These are phyloP conservation scores for Exserohilum turcica DNA, from an alignment of 2,329 filamentous ascomycete species.

Conservation along the genomic window DNA sequence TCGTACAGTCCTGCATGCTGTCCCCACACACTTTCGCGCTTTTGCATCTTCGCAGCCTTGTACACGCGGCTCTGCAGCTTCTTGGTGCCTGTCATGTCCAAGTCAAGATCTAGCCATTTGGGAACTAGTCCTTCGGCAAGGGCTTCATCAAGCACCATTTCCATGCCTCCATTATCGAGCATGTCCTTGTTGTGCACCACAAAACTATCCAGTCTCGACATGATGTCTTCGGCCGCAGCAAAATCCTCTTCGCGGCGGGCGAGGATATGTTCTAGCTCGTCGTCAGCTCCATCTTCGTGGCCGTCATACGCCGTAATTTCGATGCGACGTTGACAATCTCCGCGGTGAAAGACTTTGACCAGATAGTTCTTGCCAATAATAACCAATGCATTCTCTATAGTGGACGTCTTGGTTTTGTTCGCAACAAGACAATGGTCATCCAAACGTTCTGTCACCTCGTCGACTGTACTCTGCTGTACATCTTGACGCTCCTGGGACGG, in stretches of 20 bases:
- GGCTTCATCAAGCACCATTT: conserved; percentile 2
- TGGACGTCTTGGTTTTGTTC: neutral
- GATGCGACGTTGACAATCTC: conserved; percentile 3
- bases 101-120: conserved; percentile 1
- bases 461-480: neutral
- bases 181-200: neutral
- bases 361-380: conserved; percentile 1
- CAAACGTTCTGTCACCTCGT: neutral
- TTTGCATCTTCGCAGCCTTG: neutral
- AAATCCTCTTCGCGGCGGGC: conserved; percentile 2
- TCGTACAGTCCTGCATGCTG: conserved; percentile 26
- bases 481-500: neutral
- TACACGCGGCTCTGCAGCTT: neutral
- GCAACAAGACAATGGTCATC: neutral
- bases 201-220: neutral
- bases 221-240: neutral
- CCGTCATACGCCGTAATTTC: neutral
- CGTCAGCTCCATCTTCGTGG: neutral
- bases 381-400: neutral
- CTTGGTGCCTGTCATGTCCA: neutral
- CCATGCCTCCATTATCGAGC: neutral
- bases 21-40: conserved; percentile 7
- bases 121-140: conserved; percentile 6
- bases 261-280: neutral
- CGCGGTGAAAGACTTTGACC: conserved; percentile 1